Base-by-base conservation (phyloP, 371 early-diverging fungal genomes). In the Chytridium lagenaria region DNA sequence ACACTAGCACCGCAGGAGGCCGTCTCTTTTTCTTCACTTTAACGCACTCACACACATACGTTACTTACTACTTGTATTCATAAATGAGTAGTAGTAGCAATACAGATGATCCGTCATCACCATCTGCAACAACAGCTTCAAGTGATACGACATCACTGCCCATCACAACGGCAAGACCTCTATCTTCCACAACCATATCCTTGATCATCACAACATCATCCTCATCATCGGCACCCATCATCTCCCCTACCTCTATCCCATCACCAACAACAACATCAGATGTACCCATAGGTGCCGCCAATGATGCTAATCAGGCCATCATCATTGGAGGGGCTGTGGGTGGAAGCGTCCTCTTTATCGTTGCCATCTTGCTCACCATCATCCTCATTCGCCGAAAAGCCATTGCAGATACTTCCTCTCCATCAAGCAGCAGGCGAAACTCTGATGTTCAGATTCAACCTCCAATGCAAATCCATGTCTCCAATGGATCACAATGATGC, bases 321-420 rank as follows among this genome's bases (percentile, higher is more conserved):
- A 55, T 55, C 55, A 55, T 55, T 28, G 55, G 55, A 16, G 55
- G 16, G 16, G 55, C 16, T 23, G 55, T 55, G 23, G 55, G 55
- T 16, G 55, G 55, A 7, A 26, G 55, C 26, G 55, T 55, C 26
- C 19, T 55, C 55, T 55, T 55, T 5, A 10, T 55, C 16, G 55
- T 55, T 5, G 16, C 26, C 55, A 28, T 55, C 16, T 28, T 55
- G 10, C 16, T 55, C 16, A 7, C 26, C 16, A 5, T 55, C 16
- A 55, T 26, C 16, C 16, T 26, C 55, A 7, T 55, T 5, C 10
- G 55, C 10, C 55, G 55, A 26, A 5, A 26, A 16, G 26, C 7
- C 16, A 10, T 55, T 7, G 55, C 55, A 55, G 30, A 55, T 7
- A 26, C 19, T n/a, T n/a, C n/a, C n/a, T n/a, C n/a, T n/a, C n/a